A percentile compares a stretch with the other conserved stretches of the same genome.
These are phyloP conservation scores for Neurospora sp. DNA, from an alignment of 495 filamentous ascomycete genomes.

Conservation along the genomic window DNA sequence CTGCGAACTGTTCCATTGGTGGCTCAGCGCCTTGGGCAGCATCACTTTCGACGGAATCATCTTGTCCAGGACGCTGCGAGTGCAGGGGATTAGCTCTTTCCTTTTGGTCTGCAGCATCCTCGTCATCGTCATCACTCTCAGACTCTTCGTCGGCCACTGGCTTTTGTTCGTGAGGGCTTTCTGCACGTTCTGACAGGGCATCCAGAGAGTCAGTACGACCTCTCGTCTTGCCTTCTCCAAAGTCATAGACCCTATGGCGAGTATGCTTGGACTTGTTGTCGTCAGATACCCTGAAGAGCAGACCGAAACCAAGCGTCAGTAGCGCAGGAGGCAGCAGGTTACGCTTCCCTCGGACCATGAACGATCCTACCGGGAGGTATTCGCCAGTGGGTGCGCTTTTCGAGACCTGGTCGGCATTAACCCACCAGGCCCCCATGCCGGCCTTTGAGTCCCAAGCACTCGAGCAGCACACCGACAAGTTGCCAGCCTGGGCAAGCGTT, in stretches of 20 bases:
- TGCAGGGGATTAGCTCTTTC: slow-evolving; percentile 36
- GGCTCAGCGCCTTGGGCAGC: slow-evolving; percentile 1
- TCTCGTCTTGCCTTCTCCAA: slow-evolving; percentile 4
- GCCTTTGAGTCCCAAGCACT: slow-evolving; percentile 93
- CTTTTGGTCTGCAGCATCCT: slow-evolving; percentile 25
- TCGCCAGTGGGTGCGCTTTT: slow-evolving; percentile 75
- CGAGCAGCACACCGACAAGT: slow-evolving; percentile 70
- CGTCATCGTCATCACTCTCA: slow-evolving; percentile 26
- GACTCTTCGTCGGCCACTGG: slow-evolving; percentile 18
- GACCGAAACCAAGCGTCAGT: slow-evolving; percentile 73
- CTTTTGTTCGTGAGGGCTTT: not conserved
- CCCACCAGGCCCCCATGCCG: slow-evolving; percentile 93
- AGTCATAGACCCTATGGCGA: slow-evolving; percentile 56
- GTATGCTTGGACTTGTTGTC: slow-evolving; percentile 74
- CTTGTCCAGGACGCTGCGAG: slow-evolving; percentile 18
- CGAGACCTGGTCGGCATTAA: slow-evolving; percentile 73
- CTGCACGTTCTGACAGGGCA: not conserved
- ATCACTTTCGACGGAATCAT: slow-evolving; percentile 15
- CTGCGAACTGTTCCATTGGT: slow-evolving; percentile 19
- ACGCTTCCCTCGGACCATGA: slow-evolving; percentile 74
- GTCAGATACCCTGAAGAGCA: slow-evolving; percentile 83
- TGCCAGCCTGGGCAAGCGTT: slow-evolving; percentile 83
- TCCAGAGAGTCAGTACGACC: slow-evolving; percentile 1
- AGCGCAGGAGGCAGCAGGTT: slow-evolving; percentile 86
- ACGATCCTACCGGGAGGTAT: slow-evolving; percentile 59